Evolutionary conservation across 371 early-diverging fungal species (phyloP).

Genomic region (Basidiobolus meristosporus): DNA sequence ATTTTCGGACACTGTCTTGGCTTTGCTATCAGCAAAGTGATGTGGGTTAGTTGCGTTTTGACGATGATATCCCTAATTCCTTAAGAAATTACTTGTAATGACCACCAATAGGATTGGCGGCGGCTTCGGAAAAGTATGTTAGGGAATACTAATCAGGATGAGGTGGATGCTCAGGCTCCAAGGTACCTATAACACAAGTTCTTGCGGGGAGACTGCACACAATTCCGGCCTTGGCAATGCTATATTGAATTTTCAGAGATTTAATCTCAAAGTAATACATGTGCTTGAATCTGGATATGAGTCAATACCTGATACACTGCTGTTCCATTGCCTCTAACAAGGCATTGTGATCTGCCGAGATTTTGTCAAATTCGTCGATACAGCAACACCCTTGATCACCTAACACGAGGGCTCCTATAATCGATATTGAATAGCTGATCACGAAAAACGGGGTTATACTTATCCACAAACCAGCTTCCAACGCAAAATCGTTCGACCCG

Average conservation of each 20-base stretch:
- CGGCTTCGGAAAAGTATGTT: slow-evolving; percentile 31
- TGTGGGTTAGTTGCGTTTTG: slow-evolving; percentile 79
- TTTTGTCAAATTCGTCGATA: slow-evolving; percentile 99
- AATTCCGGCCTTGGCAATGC: slow-evolving; percentile 99
- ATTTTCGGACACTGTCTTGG: slow-evolving; percentile 57
- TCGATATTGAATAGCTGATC: neutral
- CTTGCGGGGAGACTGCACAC: slow-evolving; percentile 95
- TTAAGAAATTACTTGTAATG: slow-evolving; percentile 39
- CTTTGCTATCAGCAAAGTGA: slow-evolving; percentile 46
- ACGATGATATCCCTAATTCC: slow-evolving; percentile 5
- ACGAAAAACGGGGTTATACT: neutral
- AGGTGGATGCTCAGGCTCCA: no score
- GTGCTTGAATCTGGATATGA: neutral
- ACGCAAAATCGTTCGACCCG: slow-evolving; percentile 50
- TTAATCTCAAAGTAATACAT: no score
- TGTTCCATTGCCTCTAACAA: slow-evolving; percentile 99
- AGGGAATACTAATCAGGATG: neutral
- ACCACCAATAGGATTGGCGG: slow-evolving; percentile 98
- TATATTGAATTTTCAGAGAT: slow-evolving; percentile 6
- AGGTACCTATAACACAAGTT: slow-evolving; percentile 59
- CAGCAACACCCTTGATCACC: slow-evolving; percentile 98
- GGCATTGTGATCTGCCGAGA: slow-evolving; percentile 98
- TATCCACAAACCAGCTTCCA: slow-evolving; percentile 33
- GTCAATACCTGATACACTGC: slow-evolving; percentile 66
- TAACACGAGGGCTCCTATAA: slow-evolving; percentile 63